Base-by-base conservation (phyloP, 805 yeast species). In the Ogataea sp. region DNA sequence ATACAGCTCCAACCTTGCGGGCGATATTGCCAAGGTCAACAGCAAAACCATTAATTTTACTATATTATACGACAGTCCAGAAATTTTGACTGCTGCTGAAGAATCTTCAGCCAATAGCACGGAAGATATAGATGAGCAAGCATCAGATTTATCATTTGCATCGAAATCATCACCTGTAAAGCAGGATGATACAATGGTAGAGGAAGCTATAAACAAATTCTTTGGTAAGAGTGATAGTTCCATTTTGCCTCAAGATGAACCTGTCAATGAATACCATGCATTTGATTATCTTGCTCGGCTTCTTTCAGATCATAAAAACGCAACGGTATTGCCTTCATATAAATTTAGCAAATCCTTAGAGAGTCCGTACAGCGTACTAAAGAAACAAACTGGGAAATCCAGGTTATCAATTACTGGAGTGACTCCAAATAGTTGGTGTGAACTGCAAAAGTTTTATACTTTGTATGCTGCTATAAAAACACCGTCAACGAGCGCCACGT, bases 341-440 rank as follows among this genome's bases (percentile, higher is more conserved):
- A n/a, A 43, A 14, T 53, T 52, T 29, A 39, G 43, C 9, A n/a
- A 34, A 1, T 30, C 34, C 13, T 41, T 50, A 20, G 41, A 37
- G 9, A 43, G 51, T 1, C 58, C 59, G 3, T 44, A 42, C 25
- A 38, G 45, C 25, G 51, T 52, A 38, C 39, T 52, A 25, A 30
- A 38, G 14, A 5, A 6, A 4, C 11, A n/a, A 5, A 6, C 15
- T 3, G n/a, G 8, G 6, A 10, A n/a, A 14, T 14, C 63, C 6
- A 51, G 83, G 31, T 52, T 78, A 14, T 71, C 78, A 1, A 87
- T 82, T 4, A 80, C 89, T 0, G 71, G 67, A 39, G 53, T 83
- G 8, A 56, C 80, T 10, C 73, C 81, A 0, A 65, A 71, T 25
- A 57, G 68, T 14, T 83, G 87, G 84, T 83, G 93, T 62, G 90